phyloP scores from a whole-genome alignment of 2,329 filamentous ascomycete species.

The Aspergillus alliaceus region DNA sequence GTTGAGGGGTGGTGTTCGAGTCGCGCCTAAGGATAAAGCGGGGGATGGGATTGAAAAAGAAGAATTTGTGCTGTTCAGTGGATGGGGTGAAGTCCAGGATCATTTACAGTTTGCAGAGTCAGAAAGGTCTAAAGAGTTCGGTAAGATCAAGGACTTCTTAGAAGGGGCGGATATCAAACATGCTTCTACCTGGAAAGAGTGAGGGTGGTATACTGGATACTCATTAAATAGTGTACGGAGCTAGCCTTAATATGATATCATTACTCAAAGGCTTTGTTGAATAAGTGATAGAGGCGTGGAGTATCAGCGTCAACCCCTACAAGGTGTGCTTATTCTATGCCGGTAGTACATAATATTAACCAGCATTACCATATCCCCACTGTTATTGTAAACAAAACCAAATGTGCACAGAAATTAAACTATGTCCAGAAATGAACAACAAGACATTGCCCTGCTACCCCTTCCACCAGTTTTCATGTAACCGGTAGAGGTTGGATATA shows the following conservation, averaged over 20 bases:
- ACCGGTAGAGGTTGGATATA: too few species aligned
- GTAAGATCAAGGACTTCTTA: conserved; percentile 21
- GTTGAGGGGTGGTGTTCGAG: conserved; percentile 40
- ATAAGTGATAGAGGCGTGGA: background rate
- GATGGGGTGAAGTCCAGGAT: conserved; percentile 39
- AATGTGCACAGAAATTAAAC: background rate
- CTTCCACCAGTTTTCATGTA: too few species aligned
- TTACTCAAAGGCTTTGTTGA: background rate
- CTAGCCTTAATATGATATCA: background rate
- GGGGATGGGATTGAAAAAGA: conserved; percentile 28
- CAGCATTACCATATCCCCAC: too few species aligned
- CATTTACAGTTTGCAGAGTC: conserved; percentile 35
- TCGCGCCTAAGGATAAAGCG: conserved; percentile 30
- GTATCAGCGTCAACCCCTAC: too few species aligned
- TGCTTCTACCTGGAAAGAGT: background rate
- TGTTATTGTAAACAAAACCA: too few species aligned
- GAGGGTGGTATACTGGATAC: background rate
- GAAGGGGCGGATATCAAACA: conserved; percentile 31
- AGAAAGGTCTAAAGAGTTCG: conserved; percentile 31
- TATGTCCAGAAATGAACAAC: background rate
- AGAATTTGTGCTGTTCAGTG: conserved; percentile 45
- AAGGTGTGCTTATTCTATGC: background rate
- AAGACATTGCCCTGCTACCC: too few species aligned
- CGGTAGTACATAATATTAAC: too few species aligned
- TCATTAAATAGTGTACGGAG: background rate